These are phyloP conservation scores for Cyathus striatus DNA, from an alignment of 768 basidiomycete species.

Conservation along the genomic window DNA sequence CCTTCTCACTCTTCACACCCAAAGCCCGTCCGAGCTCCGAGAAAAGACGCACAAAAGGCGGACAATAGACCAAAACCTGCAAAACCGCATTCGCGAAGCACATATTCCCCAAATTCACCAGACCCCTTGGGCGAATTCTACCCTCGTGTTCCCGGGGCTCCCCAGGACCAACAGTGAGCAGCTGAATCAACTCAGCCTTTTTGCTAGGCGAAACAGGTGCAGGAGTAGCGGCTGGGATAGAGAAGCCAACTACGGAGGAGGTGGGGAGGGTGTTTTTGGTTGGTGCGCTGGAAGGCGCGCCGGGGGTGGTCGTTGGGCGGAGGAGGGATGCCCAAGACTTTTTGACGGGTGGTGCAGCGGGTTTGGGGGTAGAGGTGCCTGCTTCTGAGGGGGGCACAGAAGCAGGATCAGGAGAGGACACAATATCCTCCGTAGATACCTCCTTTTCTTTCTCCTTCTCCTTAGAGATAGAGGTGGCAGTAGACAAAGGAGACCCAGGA, in stretches of 20 bases:
- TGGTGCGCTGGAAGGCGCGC: constrained; percentile 18
- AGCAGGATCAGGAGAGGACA: constrained; percentile 5
- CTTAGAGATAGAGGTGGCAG: constrained; percentile 52
- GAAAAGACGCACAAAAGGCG: constrained; percentile 81
- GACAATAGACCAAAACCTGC: constrained; percentile 84
- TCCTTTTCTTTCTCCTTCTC: constrained; percentile 18
- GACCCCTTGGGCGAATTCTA: constrained; percentile 64
- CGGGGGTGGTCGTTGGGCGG: constrained; percentile 33
- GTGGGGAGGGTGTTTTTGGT: constrained; percentile 51
- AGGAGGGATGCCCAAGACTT: constrained; percentile 79
- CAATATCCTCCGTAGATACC: constrained; percentile 4
- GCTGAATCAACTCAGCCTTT: constrained; percentile 39
- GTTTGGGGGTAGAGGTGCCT: no score
- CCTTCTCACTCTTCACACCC: constrained; percentile 10
- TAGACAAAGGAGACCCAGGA: constrained; percentile 55
- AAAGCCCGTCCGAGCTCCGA: constrained; percentile 59
- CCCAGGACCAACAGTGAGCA: constrained; percentile 40
- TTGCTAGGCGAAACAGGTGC: constrained; percentile 29
- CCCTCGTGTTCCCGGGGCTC: constrained; percentile 6
- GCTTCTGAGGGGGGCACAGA: constrained; percentile 4
- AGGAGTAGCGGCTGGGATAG: constrained; percentile 46
- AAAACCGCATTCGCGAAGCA: constrained; percentile 96
- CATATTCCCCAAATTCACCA: constrained; percentile 95
- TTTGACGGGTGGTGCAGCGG: constrained; percentile 31
- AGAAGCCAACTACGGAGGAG: constrained; percentile 70